These are phyloP conservation scores for Solanum ossicruentum DNA, from an alignment of 257 asterid species.

Conservation along the genomic window DNA sequence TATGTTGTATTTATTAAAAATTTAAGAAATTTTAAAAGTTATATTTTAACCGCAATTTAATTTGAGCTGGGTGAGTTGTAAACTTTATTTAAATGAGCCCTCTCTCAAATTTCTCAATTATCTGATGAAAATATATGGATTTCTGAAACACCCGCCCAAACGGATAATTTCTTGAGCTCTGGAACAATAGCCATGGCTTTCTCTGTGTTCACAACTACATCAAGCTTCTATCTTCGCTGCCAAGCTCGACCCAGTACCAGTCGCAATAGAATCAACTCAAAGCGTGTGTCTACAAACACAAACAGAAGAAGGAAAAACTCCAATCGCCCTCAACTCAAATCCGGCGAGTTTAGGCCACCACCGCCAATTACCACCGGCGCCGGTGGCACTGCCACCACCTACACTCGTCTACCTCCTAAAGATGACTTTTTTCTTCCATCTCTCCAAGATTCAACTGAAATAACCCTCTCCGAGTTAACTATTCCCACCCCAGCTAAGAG, in stretches of 20 bases:
- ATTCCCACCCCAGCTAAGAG: not conserved
- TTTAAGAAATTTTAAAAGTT: too few species aligned
- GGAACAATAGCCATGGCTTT: constrained; percentile 6
- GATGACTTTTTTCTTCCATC: constrained; percentile 33
- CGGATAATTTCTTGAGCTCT: not conserved
- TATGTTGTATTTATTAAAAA: too few species aligned
- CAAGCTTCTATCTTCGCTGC: constrained; percentile 3
- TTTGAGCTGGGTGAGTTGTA: too few species aligned
- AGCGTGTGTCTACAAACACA: not conserved
- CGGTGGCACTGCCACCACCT: constrained; percentile 77
- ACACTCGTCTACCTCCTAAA: constrained; percentile 71
- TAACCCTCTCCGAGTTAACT: constrained; percentile 32
- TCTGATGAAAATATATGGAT: not conserved
- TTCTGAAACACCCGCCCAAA: not conserved
- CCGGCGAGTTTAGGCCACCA: constrained; percentile 21
- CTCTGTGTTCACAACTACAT: not conserved
- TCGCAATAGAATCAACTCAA: not conserved
- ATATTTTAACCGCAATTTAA: too few species aligned
- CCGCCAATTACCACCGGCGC: constrained; percentile 18
- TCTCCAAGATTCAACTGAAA: constrained; percentile 19
- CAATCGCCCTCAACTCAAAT: constrained; percentile 21
- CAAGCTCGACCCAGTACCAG: constrained; percentile 9
- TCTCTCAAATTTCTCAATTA: too few species aligned
- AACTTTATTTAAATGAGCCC: too few species aligned
- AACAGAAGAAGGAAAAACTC: constrained; percentile 3